Conservation (phyloP, 1,139 yeast species). For the Yarrowia galli region DNA sequence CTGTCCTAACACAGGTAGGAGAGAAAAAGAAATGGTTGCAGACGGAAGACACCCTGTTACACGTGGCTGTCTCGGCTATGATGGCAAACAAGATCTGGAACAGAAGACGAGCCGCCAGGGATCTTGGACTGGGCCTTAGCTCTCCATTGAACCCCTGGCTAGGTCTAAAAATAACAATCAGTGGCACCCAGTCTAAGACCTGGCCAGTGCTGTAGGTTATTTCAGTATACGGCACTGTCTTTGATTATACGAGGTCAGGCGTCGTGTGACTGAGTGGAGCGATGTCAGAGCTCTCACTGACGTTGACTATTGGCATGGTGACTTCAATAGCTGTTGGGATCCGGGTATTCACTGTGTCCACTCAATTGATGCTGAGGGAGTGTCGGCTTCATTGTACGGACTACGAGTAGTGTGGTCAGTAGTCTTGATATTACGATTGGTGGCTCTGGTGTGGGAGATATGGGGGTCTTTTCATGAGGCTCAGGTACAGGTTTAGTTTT, state of each 20-base stretch:
- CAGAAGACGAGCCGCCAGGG: neutral
- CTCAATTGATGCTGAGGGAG: too few species aligned
- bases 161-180: neutral
- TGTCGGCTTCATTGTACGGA: too few species aligned
- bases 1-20: too few species aligned
- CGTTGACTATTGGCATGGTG: too few species aligned
- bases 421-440: too few species aligned
- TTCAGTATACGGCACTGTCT: neutral
- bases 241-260: neutral
- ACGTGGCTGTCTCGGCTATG: conserved; percentile 4
- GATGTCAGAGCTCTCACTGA: neutral
- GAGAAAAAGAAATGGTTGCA: conserved; percentile 19
- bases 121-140: too few species aligned
- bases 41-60: neutral
- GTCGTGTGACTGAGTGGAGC: neutral
- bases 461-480: too few species aligned
- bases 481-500: too few species aligned
- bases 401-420: too few species aligned
- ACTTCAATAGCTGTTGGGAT: too few species aligned
- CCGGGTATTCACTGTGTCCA: too few species aligned
- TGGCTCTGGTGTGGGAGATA: too few species aligned
- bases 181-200: neutral
- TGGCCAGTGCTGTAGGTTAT: neutral
- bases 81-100: conserved; percentile 1
- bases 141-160: neutral